Base-by-base conservation (phyloP, 306 rosid species). In the Fagus crenata region DNA sequence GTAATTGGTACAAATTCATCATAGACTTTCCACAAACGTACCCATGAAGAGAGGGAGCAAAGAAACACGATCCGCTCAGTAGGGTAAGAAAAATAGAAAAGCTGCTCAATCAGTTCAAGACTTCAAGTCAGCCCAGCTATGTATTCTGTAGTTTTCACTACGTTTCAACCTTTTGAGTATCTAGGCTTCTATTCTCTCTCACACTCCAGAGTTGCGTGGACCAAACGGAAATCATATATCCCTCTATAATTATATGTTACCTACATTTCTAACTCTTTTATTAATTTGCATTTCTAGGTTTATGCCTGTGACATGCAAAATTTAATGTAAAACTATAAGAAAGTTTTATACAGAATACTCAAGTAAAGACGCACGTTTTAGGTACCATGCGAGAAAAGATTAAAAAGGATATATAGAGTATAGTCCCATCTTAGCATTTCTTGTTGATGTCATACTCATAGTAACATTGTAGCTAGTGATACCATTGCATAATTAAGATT, bases 21-120 rank as follows among this genome's bases (percentile, higher is more conserved):
- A 65, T 17, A 6, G 69, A 65, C 71, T 17, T 36, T 14, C 18
- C 15, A 11, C 22, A 73, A 67, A 77, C 85, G 81, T 84, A 28
- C 49, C 72, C 53, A 22, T 53, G 37, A 80, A 74, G 90, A 51
- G 74, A 76, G 67, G 78, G 67, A 41, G 69, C 67, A 81, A 22
- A 71, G 70, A 76, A 81, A 74, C 90, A 85, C 0, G 93, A 89
- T 86, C 90, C 90, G 78, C 81, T 85, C 81, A 58, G 68, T 67
- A 83, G 75, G 90, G 88, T 59, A 64, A 81, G 78, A 71, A 72
- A 83, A 79, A 63, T 61, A 9, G 31, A 76, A 35, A 64, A 31
- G 13, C 43, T 41, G 59, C 37, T 42, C 53, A n/a, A 22, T 46
- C 51, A 12, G 81, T 77, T 73, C 74, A 78, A 69, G 71, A 65